Conservation (phyloP, 2,329 filamentous ascomycete genomes). For the Stemphylium lycopersici region DNA sequence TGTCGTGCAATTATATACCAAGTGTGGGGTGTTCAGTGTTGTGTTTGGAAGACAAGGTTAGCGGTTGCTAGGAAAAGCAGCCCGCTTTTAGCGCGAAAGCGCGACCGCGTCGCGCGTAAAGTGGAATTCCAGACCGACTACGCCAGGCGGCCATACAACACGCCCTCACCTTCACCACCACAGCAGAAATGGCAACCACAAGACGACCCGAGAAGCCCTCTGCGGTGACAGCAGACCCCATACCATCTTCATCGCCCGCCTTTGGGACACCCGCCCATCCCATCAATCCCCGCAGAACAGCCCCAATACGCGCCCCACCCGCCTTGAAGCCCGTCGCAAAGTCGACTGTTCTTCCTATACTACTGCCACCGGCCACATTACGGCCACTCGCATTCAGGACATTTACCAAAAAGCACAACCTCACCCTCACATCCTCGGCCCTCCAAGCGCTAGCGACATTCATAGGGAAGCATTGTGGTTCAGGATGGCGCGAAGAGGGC, state of each 20-base stretch:
- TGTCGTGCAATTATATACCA: background rate
- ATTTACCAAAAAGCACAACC: conserved; percentile 96
- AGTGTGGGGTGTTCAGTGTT: conserved; percentile 2
- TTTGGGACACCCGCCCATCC: conserved; percentile 88
- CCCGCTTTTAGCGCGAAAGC: conserved; percentile 8
- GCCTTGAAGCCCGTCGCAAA: conserved; percentile 59
- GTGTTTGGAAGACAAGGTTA: background rate
- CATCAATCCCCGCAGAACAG: conserved; percentile 61
- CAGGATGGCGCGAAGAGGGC: conserved; percentile 95
- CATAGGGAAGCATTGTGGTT: conserved; percentile 91
- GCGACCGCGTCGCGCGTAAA: conserved; percentile 34
- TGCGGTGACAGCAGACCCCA: conserved; percentile 57
- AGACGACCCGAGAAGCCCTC: conserved; percentile 41
- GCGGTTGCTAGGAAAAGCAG: conserved; percentile 14
- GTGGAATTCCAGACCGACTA: conserved; percentile 13
- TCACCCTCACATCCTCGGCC: conserved; percentile 87
- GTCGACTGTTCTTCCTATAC: conserved; percentile 78
- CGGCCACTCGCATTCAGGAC: conserved; percentile 91
- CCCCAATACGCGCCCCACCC: conserved; percentile 53
- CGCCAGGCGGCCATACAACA: background rate
- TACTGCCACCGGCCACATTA: conserved; percentile 84
- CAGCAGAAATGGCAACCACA: conserved; percentile 33
- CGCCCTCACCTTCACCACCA: conserved; percentile 9
- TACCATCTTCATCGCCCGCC: conserved; percentile 87
- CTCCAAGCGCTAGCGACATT: conserved; percentile 85